phyloP scores from a whole-genome alignment of 139 green algal genomes.

The Chlamydomonas schloesseri region DNA sequence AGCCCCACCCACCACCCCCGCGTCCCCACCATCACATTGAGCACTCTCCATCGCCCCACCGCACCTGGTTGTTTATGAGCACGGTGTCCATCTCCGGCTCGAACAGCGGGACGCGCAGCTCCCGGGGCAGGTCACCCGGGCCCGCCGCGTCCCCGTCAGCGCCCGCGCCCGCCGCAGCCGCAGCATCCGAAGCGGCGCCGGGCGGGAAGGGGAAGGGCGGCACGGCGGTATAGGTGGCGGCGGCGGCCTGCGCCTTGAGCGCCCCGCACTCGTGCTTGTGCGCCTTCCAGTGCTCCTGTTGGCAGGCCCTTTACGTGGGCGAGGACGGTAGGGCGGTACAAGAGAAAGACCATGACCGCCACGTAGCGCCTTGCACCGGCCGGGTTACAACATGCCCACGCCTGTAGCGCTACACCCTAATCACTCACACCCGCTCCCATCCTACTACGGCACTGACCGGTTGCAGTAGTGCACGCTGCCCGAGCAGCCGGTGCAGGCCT shows the following conservation, averaged over 20 bases:
- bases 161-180: background rate
- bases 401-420: no score
- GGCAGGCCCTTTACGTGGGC: background rate
- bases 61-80: background rate
- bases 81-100: background rate
- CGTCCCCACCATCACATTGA: no score
- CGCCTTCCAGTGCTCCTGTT: background rate
- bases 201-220: no score
- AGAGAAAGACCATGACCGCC: no score
- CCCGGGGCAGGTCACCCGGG: background rate
- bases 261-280: constrained; percentile 7
- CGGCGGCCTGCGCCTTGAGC: background rate
- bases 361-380: no score
- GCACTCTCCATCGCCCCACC: no score
- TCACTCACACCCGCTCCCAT: no score
- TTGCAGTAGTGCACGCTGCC: constrained; percentile 11
- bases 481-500: constrained; percentile 5
- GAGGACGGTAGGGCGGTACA: no score
- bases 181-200: background rate
- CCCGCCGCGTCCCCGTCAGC: background rate
- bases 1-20: no score
- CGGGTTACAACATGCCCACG: no score
- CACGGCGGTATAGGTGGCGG: background rate
- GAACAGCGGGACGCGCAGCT: background rate
- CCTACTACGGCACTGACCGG: no score